Evolutionary conservation across 2,329 filamentous ascomycete genomes (phyloP), one percentile per base, ranked within the genome.

Genomic region (Aspergillus aculeatus): DNA sequence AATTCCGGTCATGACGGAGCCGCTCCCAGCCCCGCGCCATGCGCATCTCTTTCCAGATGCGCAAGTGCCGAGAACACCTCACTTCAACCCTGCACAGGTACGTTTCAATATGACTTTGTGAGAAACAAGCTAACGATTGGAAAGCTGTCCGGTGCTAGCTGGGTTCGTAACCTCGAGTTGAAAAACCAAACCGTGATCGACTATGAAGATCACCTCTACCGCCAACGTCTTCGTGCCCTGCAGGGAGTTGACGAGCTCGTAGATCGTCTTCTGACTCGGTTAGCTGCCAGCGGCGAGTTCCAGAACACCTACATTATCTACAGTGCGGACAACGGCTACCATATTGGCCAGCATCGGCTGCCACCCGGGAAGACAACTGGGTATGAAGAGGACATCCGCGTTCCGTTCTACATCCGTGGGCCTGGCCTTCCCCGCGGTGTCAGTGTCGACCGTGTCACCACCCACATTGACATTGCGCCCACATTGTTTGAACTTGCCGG

Each of bases 21-120:
- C 85, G 0, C 77, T 88, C 14, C 81, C 86, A 0, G 82, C 85
- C 0, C 75, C 83, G 44, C 77, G 86, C 50, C 87, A 90, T 63
- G 77, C 80, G 44, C 71, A 86, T 65, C 77, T 89, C 0, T 90
- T 90, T 69, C 70, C 78, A 2, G 81, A 83, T 19, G 81, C 77
- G 0, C 80, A 77, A 14, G 82, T 89, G 0, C 88, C 88, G 0
- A 77, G 88, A 19, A 85, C 81, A 1, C 75, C 78, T 0, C 84
- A 85, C 68, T 91, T 90, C 71, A 90, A 91, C 63, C 87, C 87
- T 0, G 80, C 84, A 2, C 73, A 75, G 61, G 82, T 83, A 69
- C 19, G 74, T 6, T 23, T 35, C 29, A 23, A 12, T 10, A 4
- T 2, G 14, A 19, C 3, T 29, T 68, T 14, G 19, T 21, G 19